Percentiles rank a stretch among this genome's conserved stretches.
phyloP scores from a whole-genome alignment of 495 filamentous ascomycete species.

The Lasiosphaeria ovina region DNA sequence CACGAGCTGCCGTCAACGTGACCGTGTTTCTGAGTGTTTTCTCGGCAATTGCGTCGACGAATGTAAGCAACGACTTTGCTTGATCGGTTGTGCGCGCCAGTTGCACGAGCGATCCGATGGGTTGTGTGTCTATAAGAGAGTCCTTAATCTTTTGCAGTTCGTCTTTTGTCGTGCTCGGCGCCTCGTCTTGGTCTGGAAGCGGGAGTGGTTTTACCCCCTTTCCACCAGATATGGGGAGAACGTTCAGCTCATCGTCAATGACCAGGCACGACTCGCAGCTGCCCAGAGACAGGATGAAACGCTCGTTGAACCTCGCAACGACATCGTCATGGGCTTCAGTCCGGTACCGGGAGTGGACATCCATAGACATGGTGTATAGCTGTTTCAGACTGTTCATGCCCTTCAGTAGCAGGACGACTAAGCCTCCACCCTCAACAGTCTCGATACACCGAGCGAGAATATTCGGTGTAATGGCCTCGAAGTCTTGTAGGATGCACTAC shows the following conservation, averaged over 20 bases:
- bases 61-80: slow-evolving; percentile 89
- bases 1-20: slow-evolving; percentile 88
- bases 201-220: slow-evolving; percentile 86
- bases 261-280: slow-evolving; percentile 94
- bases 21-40: slow-evolving; percentile 94
- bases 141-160: slow-evolving; percentile 89
- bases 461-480: slow-evolving; percentile 97
- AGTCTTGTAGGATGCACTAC: slow-evolving; percentile 89
- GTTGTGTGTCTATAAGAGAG: slow-evolving; percentile 76
- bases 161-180: slow-evolving; percentile 61
- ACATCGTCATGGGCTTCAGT: slow-evolving; percentile 98
- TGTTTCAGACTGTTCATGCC: slow-evolving; percentile 97
- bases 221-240: slow-evolving; percentile 93
- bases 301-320: slow-evolving; percentile 93
- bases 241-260: slow-evolving; percentile 96
- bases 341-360: slow-evolving; percentile 92
- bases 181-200: slow-evolving; percentile 65
- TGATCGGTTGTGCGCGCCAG: slow-evolving; percentile 91
- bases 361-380: slow-evolving; percentile 96
- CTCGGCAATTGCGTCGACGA: slow-evolving; percentile 94
- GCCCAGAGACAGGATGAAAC: slow-evolving; percentile 92
- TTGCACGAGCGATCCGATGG: slow-evolving; percentile 76
- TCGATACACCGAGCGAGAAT: slow-evolving; percentile 92
- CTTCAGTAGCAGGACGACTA: slow-evolving; percentile 88
- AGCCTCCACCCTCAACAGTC: slow-evolving; percentile 93